These are phyloP conservation scores for Melaleuca quinquenervia DNA, from an alignment of 345 rosid genomes.

Conservation along the genomic window DNA sequence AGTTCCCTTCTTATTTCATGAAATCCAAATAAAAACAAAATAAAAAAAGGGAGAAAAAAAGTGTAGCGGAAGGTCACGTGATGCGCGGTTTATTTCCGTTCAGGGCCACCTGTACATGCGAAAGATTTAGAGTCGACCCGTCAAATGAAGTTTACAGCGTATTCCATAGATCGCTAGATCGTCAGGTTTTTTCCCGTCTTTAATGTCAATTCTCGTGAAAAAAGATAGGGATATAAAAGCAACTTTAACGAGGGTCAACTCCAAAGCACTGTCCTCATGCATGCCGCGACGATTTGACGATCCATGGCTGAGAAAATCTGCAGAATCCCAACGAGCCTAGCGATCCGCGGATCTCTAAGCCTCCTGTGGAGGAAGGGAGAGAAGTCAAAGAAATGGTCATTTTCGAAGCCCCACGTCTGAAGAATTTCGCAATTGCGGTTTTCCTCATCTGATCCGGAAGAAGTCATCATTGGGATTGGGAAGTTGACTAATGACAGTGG, in stretches of 20 bases:
- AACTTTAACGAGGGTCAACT: neutral
- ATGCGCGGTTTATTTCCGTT: neutral
- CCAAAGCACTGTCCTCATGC: neutral
- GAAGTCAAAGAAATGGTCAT: neutral
- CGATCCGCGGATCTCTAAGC: neutral
- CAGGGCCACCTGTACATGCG: neutral
- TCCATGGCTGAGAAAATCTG: neutral
- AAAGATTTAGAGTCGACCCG: neutral
- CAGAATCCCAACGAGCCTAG: neutral
- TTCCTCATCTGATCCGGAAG: neutral
- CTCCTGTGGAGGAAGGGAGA: neutral
- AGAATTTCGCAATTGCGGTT: neutral
- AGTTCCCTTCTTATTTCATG: neutral
- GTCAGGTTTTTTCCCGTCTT: rapidly evolving
- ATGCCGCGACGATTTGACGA: neutral
- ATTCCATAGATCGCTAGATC: neutral
- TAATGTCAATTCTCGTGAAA: neutral
- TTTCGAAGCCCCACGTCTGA: neutral
- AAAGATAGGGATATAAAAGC: neutral
- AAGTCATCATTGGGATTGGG: neutral
- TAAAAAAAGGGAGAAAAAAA: neutral
- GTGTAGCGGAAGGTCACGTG: neutral
- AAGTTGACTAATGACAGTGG: neutral
- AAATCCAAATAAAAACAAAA: neutral
- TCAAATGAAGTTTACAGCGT: neutral